Percentiles rank a stretch among this genome's conserved stretches.
These are phyloP conservation scores for Xylaria sp. DNA, from an alignment of 2,329 filamentous ascomycete species.

Conservation along the genomic window DNA sequence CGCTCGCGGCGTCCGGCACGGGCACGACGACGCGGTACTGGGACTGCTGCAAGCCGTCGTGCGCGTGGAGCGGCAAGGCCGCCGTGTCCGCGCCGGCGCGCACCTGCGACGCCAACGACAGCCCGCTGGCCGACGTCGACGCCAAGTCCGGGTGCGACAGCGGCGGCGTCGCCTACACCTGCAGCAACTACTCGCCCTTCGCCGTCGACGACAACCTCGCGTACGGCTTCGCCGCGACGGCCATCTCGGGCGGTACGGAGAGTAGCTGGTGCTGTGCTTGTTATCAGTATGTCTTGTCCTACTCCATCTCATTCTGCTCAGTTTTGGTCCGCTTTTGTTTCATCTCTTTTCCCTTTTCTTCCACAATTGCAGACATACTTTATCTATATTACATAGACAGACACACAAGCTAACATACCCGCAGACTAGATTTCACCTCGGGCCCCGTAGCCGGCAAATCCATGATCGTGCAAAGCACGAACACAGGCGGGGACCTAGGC, in stretches of 20 bases:
- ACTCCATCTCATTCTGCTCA: no score
- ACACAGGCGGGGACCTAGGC: conserved; percentile 64
- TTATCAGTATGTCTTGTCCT: conserved; percentile 58
- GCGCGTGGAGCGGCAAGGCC: conserved; percentile 62
- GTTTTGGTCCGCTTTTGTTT: no score
- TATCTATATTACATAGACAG: not conserved
- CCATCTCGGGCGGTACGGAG: conserved; percentile 58
- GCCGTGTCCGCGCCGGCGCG: conserved; percentile 55
- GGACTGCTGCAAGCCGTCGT: conserved; percentile 70
- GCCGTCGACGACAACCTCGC: conserved; percentile 61
- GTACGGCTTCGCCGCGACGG: conserved; percentile 67
- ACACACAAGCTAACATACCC: not conserved
- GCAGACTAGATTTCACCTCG: conserved; percentile 50
- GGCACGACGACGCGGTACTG: conserved; percentile 52
- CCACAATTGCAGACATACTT: not conserved
- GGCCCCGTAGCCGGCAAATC: conserved; percentile 62
- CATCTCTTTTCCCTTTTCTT: not conserved
- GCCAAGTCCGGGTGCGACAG: conserved; percentile 61
- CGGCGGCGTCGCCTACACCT: conserved; percentile 63
- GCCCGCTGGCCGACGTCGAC: conserved; percentile 55
- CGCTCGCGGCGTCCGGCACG: conserved; percentile 40
- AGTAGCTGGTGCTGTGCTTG: conserved; percentile 66
- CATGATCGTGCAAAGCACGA: conserved; percentile 68
- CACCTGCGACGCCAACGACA: conserved; percentile 59
- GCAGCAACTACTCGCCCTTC: conserved; percentile 64